Evolutionary conservation across 768 basidiomycete species (phyloP).

Genomic region (Cystobasidium onofrii): DNA sequence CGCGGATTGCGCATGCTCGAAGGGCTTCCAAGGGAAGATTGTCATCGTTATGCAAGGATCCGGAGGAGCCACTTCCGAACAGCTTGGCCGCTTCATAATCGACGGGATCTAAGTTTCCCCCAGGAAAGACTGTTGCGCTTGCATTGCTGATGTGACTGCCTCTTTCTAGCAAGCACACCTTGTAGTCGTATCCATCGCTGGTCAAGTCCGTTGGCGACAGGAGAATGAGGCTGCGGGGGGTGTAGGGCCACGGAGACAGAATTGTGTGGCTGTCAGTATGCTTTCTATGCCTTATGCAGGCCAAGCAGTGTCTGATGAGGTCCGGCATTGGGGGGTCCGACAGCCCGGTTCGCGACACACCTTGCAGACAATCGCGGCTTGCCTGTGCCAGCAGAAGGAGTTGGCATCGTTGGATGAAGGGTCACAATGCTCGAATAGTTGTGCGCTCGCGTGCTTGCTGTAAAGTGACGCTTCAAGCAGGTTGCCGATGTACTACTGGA

Average conservation of each 20-base stretch:
- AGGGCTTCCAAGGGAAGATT: conserved; percentile 11
- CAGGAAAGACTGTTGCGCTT: conserved; percentile 38
- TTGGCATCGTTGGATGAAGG: not conserved
- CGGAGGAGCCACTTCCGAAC: not conserved
- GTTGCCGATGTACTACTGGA: not conserved
- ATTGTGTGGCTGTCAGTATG: too few species aligned
- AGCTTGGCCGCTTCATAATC: not conserved
- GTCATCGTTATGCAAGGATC: not conserved
- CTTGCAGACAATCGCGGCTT: conserved; percentile 4
- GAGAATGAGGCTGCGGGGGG: conserved; percentile 11
- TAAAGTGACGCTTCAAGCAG: not conserved
- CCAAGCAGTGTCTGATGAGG: too few species aligned
- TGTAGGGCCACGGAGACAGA: too few species aligned
- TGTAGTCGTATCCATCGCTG: conserved; percentile 38
- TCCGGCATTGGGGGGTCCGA: not conserved
- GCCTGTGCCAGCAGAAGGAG: not conserved
- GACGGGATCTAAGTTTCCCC: conserved; percentile 23
- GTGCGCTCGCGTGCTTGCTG: not conserved
- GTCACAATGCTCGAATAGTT: not conserved
- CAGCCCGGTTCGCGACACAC: not conserved
- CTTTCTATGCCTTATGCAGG: too few species aligned
- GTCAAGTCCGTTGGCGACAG: not conserved
- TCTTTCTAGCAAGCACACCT: conserved; percentile 36
- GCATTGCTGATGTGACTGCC: conserved; percentile 19
- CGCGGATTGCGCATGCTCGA: conserved; percentile 34